A percentile compares a stretch with the other conserved stretches of the same genome.
phyloP scores from a whole-genome alignment of 164 flowering plant species.

The Kingdonia uniflora region DNA sequence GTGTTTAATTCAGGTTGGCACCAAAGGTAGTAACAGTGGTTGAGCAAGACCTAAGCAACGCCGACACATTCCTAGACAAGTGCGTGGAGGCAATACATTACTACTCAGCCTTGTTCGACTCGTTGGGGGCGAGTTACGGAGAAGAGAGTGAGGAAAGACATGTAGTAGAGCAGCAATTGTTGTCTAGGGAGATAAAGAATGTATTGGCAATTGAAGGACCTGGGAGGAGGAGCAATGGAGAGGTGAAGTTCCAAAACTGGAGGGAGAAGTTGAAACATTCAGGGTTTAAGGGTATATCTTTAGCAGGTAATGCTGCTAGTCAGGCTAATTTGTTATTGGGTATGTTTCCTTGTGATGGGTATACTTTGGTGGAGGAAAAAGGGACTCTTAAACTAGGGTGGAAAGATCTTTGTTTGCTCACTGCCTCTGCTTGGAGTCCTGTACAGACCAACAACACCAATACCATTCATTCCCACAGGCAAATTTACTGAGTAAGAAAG shows the following conservation, averaged over 20 bases:
- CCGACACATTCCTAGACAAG: slow-evolving; percentile 77
- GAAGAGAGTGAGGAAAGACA: slow-evolving; percentile 97
- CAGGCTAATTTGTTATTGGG: slow-evolving; percentile 87
- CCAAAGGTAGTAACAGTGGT: slow-evolving; percentile 98
- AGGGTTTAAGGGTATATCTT: slow-evolving; percentile 74
- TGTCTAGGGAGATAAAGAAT: slow-evolving; percentile 67
- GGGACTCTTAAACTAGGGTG: slow-evolving; percentile 93
- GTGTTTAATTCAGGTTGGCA: slow-evolving; percentile 46
- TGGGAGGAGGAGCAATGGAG: slow-evolving; percentile 54
- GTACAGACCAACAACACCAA: slow-evolving; percentile 15
- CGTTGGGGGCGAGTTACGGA: slow-evolving; percentile 86
- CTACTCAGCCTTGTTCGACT: slow-evolving; percentile 96
- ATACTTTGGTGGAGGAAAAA: slow-evolving; percentile 87
- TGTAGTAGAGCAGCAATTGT: slow-evolving; percentile 85
- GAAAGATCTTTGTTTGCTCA: slow-evolving; percentile 92
- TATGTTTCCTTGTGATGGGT: slow-evolving; percentile 93
- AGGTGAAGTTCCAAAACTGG: slow-evolving; percentile 74
- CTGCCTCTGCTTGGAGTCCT: slow-evolving; percentile 97
- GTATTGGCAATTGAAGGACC: slow-evolving; percentile 81
- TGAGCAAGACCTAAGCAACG: slow-evolving; percentile 91
- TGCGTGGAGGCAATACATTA: slow-evolving; percentile 97
- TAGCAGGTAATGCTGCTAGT: slow-evolving; percentile 86
- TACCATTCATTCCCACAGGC: too few species aligned
- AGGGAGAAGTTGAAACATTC: slow-evolving; percentile 76
- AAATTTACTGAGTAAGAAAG: too few species aligned